phyloP scores from a whole-genome alignment of 352 stramenopile species.

The Halophytophthora polymorphica region DNA sequence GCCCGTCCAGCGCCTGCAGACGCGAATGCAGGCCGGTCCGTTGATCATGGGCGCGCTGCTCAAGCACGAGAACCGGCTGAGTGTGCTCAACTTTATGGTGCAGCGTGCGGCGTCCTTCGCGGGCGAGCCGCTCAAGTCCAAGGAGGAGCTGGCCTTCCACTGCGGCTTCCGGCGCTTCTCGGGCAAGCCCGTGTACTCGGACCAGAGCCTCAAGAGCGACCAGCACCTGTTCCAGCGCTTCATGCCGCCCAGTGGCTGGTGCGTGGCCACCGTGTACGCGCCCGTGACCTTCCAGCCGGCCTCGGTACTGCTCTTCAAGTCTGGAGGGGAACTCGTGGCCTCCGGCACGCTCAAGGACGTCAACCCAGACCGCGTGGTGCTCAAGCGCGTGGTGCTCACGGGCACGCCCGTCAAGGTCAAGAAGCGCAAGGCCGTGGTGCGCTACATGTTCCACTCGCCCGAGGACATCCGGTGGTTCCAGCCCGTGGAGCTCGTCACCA shows the following conservation, averaged over 20 bases:
- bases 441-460: constrained; percentile 99
- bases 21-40: constrained; percentile 54
- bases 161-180: constrained; percentile 95
- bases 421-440: constrained; percentile 96
- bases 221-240: constrained; percentile 99
- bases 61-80: constrained; percentile 97
- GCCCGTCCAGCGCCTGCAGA: constrained; percentile 47
- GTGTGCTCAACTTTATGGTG: constrained; percentile 97
- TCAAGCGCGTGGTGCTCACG: constrained; percentile 98
- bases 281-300: constrained; percentile 97
- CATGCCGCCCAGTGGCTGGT: constrained; percentile 88
- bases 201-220: constrained; percentile 98
- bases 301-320: constrained; percentile 94
- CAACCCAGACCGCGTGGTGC: constrained; percentile 96
- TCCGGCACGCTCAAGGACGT: constrained; percentile 94
- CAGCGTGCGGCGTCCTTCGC: constrained; percentile 71
- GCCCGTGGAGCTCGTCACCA: constrained; percentile 96
- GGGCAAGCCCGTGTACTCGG: constrained; percentile 93
- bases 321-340: constrained; percentile 84
- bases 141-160: constrained; percentile 95
- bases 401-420: constrained; percentile 98
- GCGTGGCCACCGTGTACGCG: constrained; percentile 87
- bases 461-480: constrained; percentile 99
- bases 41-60: constrained; percentile 87
- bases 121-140: constrained; percentile 93